These are phyloP conservation scores for Hypsizygus marmoreus DNA, from an alignment of 768 basidiomycete species.

Conservation along the genomic window DNA sequence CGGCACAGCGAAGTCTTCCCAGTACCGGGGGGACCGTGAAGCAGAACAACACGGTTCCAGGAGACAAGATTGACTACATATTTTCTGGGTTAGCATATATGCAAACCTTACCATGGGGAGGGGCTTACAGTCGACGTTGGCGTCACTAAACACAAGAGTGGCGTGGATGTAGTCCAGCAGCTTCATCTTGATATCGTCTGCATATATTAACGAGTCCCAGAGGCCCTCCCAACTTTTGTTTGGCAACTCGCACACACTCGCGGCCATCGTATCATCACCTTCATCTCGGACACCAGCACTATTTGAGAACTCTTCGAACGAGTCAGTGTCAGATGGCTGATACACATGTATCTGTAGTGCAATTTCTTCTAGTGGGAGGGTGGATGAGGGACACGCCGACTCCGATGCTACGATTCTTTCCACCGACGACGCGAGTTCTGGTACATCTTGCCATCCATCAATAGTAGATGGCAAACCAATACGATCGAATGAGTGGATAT, in stretches of 20 bases:
- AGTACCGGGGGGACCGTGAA: conserved; percentile 97
- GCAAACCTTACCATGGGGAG: conserved; percentile 1
- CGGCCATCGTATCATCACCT: conserved; percentile 82
- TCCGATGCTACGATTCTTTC: conserved; percentile 78
- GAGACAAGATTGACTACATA: conserved; percentile 83
- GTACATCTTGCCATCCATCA: conserved; percentile 77
- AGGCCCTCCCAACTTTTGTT: conserved; percentile 83
- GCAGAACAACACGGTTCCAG: conserved; percentile 93
- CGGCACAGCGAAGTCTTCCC: conserved; percentile 96
- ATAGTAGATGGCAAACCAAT: conserved; percentile 72
- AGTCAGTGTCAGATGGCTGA: conserved; percentile 69
- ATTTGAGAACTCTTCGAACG: conserved; percentile 74
- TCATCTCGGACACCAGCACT: conserved; percentile 54
- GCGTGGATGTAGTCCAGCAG: conserved; percentile 95
- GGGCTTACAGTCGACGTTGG: conserved; percentile 75
- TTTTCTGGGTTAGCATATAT: conserved; percentile 7
- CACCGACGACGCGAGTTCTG: conserved; percentile 70
- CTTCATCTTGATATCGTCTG: conserved; percentile 78
- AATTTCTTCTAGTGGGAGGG: conserved; percentile 57
- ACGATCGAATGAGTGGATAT: conserved; percentile 57
- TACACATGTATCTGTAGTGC: conserved; percentile 86
- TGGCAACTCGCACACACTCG: conserved; percentile 88
- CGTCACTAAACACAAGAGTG: conserved; percentile 90
- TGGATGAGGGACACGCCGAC: conserved; percentile 57
- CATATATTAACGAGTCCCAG: conserved; percentile 92